Evolutionary conservation across 441 rosid genomes (phyloP).

Genomic region (Viola pubescens): DNA sequence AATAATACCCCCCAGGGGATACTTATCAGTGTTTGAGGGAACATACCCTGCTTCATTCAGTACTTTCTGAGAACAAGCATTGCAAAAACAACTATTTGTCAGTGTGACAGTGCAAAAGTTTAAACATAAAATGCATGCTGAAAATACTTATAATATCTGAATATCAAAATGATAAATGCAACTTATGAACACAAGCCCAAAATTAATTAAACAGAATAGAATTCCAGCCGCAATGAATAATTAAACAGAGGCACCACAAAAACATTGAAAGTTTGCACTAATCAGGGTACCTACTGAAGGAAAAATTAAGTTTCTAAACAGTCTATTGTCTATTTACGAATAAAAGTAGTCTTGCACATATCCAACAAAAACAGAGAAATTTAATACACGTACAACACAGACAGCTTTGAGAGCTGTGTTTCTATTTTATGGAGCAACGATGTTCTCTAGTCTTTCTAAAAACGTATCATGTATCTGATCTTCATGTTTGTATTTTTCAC

Average conservation of each 20-base stretch:
- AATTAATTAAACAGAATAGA: not conserved
- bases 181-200: slow-evolving; percentile 1
- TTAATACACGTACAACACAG: not conserved
- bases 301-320: too few relatives aligned
- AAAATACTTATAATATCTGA: not conserved
- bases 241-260: not conserved
- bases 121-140: not conserved
- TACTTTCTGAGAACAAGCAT: slow-evolving; percentile 45
- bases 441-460: too few relatives aligned
- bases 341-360: not conserved
- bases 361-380: not conserved
- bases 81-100: slow-evolving; percentile 15
- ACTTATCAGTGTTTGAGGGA: slow-evolving; percentile 79
- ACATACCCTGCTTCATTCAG: slow-evolving; percentile 78
- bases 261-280: not conserved
- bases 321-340: not conserved
- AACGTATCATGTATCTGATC: too few relatives aligned
- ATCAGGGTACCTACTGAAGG: not conserved
- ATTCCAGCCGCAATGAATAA: slow-evolving; percentile 2
- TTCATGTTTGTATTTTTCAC: too few relatives aligned
- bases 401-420: not conserved
- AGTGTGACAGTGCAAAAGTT: slow-evolving; percentile 10
- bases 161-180: not conserved
- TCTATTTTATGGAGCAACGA: too few relatives aligned
- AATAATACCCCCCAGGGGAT: slow-evolving; percentile 83